Conservation (phyloP, 2,329 filamentous ascomycete genomes). For the Scleromitrula shiraiana region DNA sequence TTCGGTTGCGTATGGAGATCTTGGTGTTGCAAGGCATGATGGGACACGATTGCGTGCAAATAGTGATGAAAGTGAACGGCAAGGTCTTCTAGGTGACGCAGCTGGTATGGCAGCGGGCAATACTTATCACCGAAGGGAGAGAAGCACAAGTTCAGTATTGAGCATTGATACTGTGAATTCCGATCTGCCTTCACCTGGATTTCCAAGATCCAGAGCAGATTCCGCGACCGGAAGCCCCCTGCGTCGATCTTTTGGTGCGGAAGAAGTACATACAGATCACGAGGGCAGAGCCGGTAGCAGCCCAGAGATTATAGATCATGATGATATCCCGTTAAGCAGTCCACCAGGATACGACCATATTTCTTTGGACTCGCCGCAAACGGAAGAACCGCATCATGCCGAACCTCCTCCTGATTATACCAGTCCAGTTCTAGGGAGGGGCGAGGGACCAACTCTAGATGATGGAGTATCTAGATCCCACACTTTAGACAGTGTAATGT, state of each 20-base stretch:
- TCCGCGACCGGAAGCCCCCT: slow-evolving; percentile 37
- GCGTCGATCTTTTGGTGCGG: slow-evolving; percentile 8
- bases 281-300: slow-evolving; percentile 25
- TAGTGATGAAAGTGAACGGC: slow-evolving; percentile 61
- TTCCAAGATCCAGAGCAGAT: slow-evolving; percentile 34
- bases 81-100: slow-evolving; percentile 63
- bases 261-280: slow-evolving; percentile 10
- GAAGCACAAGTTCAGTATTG: slow-evolving; percentile 47
- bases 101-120: slow-evolving; percentile 38
- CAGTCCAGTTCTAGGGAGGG: slow-evolving; percentile 18
- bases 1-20: slow-evolving; percentile 66
- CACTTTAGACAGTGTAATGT: slow-evolving; percentile 12
- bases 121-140: slow-evolving; percentile 37
- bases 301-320: slow-evolving; percentile 26
- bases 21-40: slow-evolving; percentile 70
- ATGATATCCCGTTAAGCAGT: slow-evolving; percentile 24
- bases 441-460: slow-evolving; percentile 13
- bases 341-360: slow-evolving; percentile 29
- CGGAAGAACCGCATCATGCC: slow-evolving; percentile 7
- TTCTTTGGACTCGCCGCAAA: slow-evolving; percentile 20
- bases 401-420: slow-evolving; percentile 27
- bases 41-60: slow-evolving; percentile 67
- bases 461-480: slow-evolving; percentile 12
- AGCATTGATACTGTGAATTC: slow-evolving; percentile 42
- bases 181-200: slow-evolving; percentile 34